phyloP scores from a whole-genome alignment of 768 basidiomycete species.

The Phanerochaete carnosa region DNA sequence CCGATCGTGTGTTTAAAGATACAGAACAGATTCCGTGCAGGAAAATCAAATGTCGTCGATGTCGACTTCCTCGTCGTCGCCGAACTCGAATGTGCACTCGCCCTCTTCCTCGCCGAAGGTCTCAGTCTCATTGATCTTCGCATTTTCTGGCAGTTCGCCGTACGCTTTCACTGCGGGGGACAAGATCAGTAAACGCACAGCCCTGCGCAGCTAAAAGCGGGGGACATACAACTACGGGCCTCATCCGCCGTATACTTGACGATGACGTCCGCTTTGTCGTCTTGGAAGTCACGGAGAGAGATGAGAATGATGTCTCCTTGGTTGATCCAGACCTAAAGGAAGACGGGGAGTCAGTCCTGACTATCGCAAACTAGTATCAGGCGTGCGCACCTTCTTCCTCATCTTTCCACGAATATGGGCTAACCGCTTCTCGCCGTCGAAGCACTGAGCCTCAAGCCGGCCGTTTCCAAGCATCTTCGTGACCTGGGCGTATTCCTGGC shows the following conservation, averaged over 20 bases:
- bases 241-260: constrained; percentile 99
- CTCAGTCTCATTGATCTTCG: constrained; percentile 97
- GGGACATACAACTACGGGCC: constrained; percentile 65
- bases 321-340: constrained; percentile 94
- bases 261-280: constrained; percentile 98
- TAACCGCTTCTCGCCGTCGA: constrained; percentile 96
- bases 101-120: constrained; percentile 88
- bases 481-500: constrained; percentile 98
- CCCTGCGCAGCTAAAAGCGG: not conserved
- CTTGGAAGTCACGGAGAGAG: constrained; percentile 97
- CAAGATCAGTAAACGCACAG: not conserved
- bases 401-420: constrained; percentile 99
- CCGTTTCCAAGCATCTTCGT: constrained; percentile 99
- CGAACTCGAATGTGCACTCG: constrained; percentile 88
- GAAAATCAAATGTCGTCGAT: constrained; percentile 78
- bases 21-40: constrained; percentile 20
- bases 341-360: not conserved
- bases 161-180: constrained; percentile 80
- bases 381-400: constrained; percentile 86
- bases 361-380: not conserved
- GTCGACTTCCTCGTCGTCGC: constrained; percentile 84
- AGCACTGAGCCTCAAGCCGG: constrained; percentile 92
- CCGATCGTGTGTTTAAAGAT: constrained; percentile 11
- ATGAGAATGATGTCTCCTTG: constrained; percentile 95
- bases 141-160: constrained; percentile 94